Percentiles rank a stretch among this genome's conserved stretches.
Conservation (phyloP, 2,329 filamentous ascomycete species). For the Cercospora sp. region DNA sequence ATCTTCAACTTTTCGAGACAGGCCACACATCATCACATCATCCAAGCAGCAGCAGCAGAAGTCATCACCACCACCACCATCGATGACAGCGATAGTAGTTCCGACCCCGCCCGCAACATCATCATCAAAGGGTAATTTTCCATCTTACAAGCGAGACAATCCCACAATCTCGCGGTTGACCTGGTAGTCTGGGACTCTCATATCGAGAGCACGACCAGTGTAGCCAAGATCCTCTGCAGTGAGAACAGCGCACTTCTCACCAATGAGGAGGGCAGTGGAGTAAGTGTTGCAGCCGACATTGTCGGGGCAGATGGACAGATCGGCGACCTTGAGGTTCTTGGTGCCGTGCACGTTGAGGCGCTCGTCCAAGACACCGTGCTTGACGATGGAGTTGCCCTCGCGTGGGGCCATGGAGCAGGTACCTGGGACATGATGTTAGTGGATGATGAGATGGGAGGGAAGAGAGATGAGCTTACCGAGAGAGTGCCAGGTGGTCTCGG, state of each 20-base stretch:
- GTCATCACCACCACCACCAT: background rate
- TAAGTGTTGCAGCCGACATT: slow-evolving; percentile 68
- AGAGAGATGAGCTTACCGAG: slow-evolving; percentile 37
- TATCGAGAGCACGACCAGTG: slow-evolving; percentile 69
- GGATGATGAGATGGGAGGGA: too few relatives aligned
- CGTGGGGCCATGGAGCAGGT: slow-evolving; percentile 76
- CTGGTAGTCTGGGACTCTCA: slow-evolving; percentile 64
- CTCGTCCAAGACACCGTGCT: slow-evolving; percentile 75
- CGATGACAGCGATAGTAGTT: background rate
- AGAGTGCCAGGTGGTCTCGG: slow-evolving; percentile 73
- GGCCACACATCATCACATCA: background rate
- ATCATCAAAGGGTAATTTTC: too few relatives aligned
- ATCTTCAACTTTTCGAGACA: background rate
- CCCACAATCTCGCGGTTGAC: slow-evolving; percentile 48
- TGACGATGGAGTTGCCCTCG: slow-evolving; percentile 76
- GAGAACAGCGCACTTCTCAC: slow-evolving; percentile 71
- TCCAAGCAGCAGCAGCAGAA: too few relatives aligned
- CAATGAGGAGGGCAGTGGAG: slow-evolving; percentile 70
- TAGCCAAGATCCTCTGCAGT: slow-evolving; percentile 74
- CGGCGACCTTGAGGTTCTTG: slow-evolving; percentile 73
- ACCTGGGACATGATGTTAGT: slow-evolving; percentile 42
- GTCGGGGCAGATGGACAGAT: slow-evolving; percentile 74
- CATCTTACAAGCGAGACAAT: slow-evolving; percentile 43
- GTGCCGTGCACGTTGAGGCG: slow-evolving; percentile 76
- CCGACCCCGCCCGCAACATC: background rate